Base-by-base conservation (phyloP, 805 yeast species). In the Suhomyces xylopsoci region DNA sequence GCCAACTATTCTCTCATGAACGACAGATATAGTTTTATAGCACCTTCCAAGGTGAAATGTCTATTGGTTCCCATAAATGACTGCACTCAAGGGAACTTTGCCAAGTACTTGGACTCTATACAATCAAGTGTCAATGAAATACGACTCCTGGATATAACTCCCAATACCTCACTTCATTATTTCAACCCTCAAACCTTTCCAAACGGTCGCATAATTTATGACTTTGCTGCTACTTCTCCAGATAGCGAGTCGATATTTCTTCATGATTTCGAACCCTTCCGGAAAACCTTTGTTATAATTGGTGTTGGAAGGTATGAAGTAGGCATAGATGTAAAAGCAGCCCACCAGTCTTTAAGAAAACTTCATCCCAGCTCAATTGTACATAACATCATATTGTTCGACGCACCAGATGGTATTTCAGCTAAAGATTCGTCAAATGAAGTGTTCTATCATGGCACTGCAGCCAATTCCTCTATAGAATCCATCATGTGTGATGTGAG, bases 121-220 rank as follows among this genome's bases (percentile, higher is more conserved):
- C 70, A 74, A 40, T 64, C 74, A 14, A 78, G 82, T 36, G 57
- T 55, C 6, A 67, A 76, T 44, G 93, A 88, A 61, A 83, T 90
- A 15, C 71, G 96, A 55, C 73, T 91, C 32, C 79, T 87, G 22
- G 97, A 91, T 65, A 79, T 93, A 9, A 77, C 90, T 1, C 88
- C 94, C 5, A 81, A 81, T 45, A 75, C 68, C 4, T 56, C 62
- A 5, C 62, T 70, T 34, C 68, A 64, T 24, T 62, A 77, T 59
- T 91, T 91, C 75, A 88, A 88, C 59, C 97, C 98, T 1, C 94
- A 86, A 62, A 85, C 87, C 0, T 88, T 82, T 61, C 97, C 97
- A 0, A 78, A 79, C 48, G 98, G 98, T 0, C 71, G 86, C 48
- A 68, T 93, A 1, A 66, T 84, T 12, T 88, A 80, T 62, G 84